A percentile compares a stretch with the other conserved stretches of the same genome.
Evolutionary conservation across 495 filamentous ascomycete genomes (phyloP).

Genomic region (Rhizodiscina lignyota): DNA sequence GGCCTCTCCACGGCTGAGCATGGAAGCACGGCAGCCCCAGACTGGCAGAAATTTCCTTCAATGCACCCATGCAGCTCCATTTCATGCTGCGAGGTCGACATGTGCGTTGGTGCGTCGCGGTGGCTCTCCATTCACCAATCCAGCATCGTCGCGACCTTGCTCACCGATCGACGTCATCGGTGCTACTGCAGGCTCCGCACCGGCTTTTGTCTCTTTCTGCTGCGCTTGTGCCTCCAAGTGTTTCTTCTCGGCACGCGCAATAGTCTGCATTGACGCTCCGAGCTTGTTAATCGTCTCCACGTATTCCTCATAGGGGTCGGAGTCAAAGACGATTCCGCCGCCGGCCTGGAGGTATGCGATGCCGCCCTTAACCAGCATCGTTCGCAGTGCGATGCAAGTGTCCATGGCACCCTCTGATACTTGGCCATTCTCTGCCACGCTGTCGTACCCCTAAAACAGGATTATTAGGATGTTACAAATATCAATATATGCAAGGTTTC

Average conservation of each 20-base stretch:
- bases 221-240: constrained; percentile 31
- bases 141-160: too few species aligned
- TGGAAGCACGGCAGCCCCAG: too few species aligned
- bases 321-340: constrained; percentile 94
- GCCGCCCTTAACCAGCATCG: constrained; percentile 86
- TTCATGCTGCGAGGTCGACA: neutral
- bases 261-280: constrained; percentile 72
- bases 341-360: constrained; percentile 84
- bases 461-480: too few species aligned
- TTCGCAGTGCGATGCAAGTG: constrained; percentile 88
- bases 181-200: neutral
- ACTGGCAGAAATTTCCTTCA: too few species aligned
- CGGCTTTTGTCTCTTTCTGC: neutral
- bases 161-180: too few species aligned
- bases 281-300: constrained; percentile 97
- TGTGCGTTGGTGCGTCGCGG: too few species aligned
- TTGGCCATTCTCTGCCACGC: constrained; percentile 22
- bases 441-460: constrained; percentile 58
- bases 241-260: constrained; percentile 64
- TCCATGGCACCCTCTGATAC: constrained; percentile 75
- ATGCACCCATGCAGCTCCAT: too few species aligned
- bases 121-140: neutral
- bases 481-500: too few species aligned
- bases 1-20: too few species aligned
- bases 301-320: constrained; percentile 85